Evolutionary conservation across 2,329 filamentous ascomycete species (phyloP).

Genomic region (Cladophialophora chaetospira): DNA sequence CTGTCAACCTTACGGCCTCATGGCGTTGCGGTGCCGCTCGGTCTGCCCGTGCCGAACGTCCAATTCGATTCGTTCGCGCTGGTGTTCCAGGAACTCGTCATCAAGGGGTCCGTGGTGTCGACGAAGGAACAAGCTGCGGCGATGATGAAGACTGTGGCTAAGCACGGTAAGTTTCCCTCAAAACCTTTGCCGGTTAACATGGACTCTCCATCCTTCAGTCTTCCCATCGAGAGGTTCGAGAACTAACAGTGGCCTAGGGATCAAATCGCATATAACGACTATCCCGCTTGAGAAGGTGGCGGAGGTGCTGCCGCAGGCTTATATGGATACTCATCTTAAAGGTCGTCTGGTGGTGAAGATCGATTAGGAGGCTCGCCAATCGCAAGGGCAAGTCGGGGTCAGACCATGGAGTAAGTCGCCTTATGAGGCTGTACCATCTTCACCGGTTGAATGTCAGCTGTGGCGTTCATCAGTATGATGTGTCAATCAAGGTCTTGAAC

Average conservation of each 20-base stretch:
- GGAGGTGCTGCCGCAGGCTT: neutral
- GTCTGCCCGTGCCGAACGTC: neutral
- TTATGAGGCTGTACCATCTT: no score
- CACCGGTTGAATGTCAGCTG: no score
- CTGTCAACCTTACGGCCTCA: slow-evolving; percentile 4
- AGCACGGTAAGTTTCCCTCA: no score
- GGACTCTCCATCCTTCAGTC: no score
- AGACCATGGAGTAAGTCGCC: no score
- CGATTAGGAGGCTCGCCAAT: neutral
- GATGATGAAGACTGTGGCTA: slow-evolving; percentile 6
- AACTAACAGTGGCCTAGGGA: no score
- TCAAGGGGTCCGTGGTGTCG: slow-evolving; percentile 8
- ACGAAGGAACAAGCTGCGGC: slow-evolving; percentile 7
- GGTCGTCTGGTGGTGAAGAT: slow-evolving; percentile 7
- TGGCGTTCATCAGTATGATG: no score
- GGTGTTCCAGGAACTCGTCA: slow-evolving; percentile 8
- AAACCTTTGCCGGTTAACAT: no score
- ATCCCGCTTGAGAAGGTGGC: slow-evolving; percentile 5
- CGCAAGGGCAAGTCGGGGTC: no score
- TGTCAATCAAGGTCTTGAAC: no score
- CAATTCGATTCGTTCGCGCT: slow-evolving; percentile 8
- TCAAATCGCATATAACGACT: slow-evolving; percentile 1
- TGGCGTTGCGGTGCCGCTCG: slow-evolving; percentile 7
- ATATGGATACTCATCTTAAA: slow-evolving; percentile 7
- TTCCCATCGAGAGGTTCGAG: no score